These are phyloP conservation scores for Onygena corvina DNA, from an alignment of 2,329 filamentous ascomycete genomes.

Conservation along the genomic window DNA sequence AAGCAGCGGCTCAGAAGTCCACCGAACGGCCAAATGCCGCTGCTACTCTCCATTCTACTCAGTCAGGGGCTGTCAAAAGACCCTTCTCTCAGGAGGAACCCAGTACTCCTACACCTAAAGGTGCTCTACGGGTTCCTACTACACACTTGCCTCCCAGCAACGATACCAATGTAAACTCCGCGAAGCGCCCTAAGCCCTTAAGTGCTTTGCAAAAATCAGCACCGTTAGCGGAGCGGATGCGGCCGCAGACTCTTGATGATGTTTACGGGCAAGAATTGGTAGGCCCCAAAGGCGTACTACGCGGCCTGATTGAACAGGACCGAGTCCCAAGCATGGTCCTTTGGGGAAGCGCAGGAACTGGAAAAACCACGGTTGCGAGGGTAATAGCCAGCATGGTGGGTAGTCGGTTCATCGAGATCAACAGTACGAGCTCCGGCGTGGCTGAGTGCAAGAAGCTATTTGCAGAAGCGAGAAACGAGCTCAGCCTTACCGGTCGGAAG, in stretches of 20 bases:
- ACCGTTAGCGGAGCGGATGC: slow-evolving; percentile 87
- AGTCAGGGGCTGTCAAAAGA: neutral
- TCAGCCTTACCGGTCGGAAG: slow-evolving; percentile 68
- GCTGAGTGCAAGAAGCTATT: slow-evolving; percentile 90
- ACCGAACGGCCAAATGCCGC: neutral
- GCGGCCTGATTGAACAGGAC: slow-evolving; percentile 73
- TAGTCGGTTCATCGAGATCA: slow-evolving; percentile 86
- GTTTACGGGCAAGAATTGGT: slow-evolving; percentile 89
- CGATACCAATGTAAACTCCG: slow-evolving; percentile 4
- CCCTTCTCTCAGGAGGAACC: slow-evolving; percentile 1
- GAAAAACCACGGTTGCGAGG: slow-evolving; percentile 62
- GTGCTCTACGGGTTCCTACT: neutral
- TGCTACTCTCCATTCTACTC: neutral
- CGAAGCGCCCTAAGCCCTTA: slow-evolving; percentile 54
- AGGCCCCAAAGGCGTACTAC: slow-evolving; percentile 67
- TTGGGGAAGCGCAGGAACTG: slow-evolving; percentile 47
- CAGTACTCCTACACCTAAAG: neutral
- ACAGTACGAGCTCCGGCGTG: slow-evolving; percentile 79
- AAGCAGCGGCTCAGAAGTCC: slow-evolving; percentile 1
- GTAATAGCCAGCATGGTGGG: slow-evolving; percentile 75
- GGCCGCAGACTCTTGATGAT: slow-evolving; percentile 69
- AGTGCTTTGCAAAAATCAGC: slow-evolving; percentile 54
- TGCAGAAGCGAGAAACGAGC: slow-evolving; percentile 66
- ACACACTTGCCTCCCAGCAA: neutral
- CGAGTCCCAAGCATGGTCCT: slow-evolving; percentile 89